Evolutionary conservation across 2,329 filamentous ascomycete genomes (phyloP), one percentile per base, ranked within the genome.

Genomic region (Coniochaeta sp.): DNA sequence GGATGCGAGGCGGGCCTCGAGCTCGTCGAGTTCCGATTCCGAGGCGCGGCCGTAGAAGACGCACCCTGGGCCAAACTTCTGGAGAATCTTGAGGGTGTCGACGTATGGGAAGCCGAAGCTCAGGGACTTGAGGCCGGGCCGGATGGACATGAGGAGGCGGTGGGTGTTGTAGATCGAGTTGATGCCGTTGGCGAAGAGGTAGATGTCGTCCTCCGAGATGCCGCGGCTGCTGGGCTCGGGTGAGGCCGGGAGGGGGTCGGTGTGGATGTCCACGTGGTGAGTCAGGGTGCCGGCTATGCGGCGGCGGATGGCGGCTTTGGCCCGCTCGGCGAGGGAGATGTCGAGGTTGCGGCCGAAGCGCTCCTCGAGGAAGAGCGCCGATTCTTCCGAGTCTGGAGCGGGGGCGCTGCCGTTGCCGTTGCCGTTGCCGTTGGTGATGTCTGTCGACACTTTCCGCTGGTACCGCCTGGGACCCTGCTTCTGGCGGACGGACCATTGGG

Each of bases 21-120:
- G 76, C 54, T 95, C 86, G 63, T 96, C 88, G 1, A 99, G 72
- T 53, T 97, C 91, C 47, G 80, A 78, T 2, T 82, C 72, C 2
- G 86, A 88, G 1, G 87, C 89, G 60, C 86, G 81, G 3, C 92
- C 92, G 67, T 95, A 96, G 65, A 97, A 97, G 2, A 86, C 67
- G 54, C 86, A 91, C 1, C 92, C 92, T 0, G 91, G 87, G 0
- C 92, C 94, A 67, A 95, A 97, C 67, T 97, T 99, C 65, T 97
- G 77, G 5, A 97, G 74, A 48, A 96, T 89, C 67, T 99, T 99
- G 51, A 97, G 78, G 0, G 94, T 96, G 68, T 99, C 94, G 50
- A 96, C 89, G 61, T 99, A 99, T 0, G 94, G 91, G 60, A 99
- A 99, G n/a, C 94, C 94, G 63, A 90, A 96, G 62, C 87, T 91